Base-by-base conservation (phyloP, 768 basidiomycete genomes). In the Podaxis pistillaris region DNA sequence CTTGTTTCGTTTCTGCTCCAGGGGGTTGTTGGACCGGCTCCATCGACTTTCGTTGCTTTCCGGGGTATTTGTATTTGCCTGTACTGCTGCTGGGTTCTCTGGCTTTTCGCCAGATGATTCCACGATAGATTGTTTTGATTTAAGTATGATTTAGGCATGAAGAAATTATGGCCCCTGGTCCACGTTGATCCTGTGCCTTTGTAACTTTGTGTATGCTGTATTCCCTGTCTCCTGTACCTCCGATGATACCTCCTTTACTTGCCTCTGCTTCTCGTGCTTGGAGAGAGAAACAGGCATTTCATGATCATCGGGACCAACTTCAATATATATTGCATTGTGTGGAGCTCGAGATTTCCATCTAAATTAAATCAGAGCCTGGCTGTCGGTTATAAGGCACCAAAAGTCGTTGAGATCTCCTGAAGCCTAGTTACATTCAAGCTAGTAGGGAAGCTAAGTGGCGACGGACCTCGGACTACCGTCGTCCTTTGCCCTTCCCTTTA, bases 401-500 rank as follows among this genome's bases (percentile, higher is more conserved):
- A 33, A 33, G 19, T 5, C 7, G n/a, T 17, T 7, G 40, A 41
- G 15, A 41, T 2, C 2, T 8, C 15, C n/a, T n/a, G 44, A 33
- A 33, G 17, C 9, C 44, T 46, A 46, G 44, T 46, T 19, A 46
- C 2, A 15, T n/a, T 41, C 40, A 6, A n/a, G 12, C 40, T 15
- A 41, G 13, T 15, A n/a, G 44, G 9, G 44, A 17, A 19, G n/a
- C 9, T 19, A 46, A 22, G 44, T 17, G 44, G 19, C 44, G 33
- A 46, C 44, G 7, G 19, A 46, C 44, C 44, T 19, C 19, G 13
- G 47, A 40, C 58, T 49, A 60, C 66, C 65, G 53, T 77, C 66
- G 83, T 73, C 80, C 77, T 69, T 85, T 87, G 11, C 84, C 81
- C 68, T 85, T 87, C 26, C 78, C 79, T 67, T 83, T 83, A 2